Evolutionary conservation across 2,329 filamentous ascomycete genomes (phyloP).

Genomic region (Trichothecium sympodiale): DNA sequence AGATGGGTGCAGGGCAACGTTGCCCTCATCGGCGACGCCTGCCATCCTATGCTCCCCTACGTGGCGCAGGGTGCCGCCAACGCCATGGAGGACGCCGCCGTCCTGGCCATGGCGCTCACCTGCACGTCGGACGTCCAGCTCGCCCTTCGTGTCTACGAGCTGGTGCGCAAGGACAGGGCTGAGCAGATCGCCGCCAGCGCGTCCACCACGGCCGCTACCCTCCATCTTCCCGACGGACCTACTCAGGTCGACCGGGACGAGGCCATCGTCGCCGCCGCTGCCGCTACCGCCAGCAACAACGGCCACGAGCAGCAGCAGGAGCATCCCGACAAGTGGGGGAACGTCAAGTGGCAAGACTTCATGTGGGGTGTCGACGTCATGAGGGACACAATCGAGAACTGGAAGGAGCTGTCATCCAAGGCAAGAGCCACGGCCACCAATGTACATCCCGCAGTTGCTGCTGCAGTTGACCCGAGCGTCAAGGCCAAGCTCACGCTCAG

Average conservation of each 20-base stretch:
- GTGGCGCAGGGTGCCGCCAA: constrained; percentile 58
- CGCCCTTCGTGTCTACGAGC: constrained; percentile 11
- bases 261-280: constrained; percentile 6
- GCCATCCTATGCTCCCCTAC: constrained; percentile 54
- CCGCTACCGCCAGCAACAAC: too few species aligned
- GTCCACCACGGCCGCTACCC: constrained; percentile 4
- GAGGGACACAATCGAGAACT: constrained; percentile 13
- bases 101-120: constrained; percentile 31
- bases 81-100: constrained; percentile 56
- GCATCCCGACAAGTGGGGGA: constrained; percentile 16
- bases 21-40: constrained; percentile 41
- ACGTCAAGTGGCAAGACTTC: constrained; percentile 14
- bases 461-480: too few species aligned
- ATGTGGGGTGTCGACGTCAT: constrained; percentile 21
- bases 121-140: constrained; percentile 10
- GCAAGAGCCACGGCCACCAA: too few species aligned
- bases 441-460: too few species aligned
- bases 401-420: constrained; percentile 6
- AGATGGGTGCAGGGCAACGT: background rate
- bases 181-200: constrained; percentile 11
- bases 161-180: constrained; percentile 9
- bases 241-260: constrained; percentile 10
- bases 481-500: too few species aligned
- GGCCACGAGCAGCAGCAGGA: too few species aligned
- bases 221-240: constrained; percentile 11